Evolutionary conservation across 1,284 basidiomycete genomes (phyloP), one percentile per base, ranked within the genome.

Genomic region (Phellopilus nigrolimitatus): DNA sequence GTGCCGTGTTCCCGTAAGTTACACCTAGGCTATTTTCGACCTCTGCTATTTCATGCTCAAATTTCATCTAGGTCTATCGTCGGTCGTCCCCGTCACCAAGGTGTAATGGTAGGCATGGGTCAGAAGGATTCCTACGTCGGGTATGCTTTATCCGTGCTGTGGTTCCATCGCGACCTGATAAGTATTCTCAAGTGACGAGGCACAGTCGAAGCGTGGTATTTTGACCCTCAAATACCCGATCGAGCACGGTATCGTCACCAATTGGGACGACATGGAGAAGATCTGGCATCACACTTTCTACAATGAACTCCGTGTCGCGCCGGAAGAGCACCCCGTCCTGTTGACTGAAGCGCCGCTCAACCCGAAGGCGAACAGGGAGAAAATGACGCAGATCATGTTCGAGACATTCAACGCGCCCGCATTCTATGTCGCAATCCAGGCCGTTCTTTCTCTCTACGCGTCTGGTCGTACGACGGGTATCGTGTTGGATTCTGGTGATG

Each of bases 381-480:
- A 94, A 80, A 94, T 94, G 91, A 93, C 91, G 57, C 91, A 94
- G 73, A 93, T 94, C 78, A 94, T 95, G 90, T 95, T 95, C 71
- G 91, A 95, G 79, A 95, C 91, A 38, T 95, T 95, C 83, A 95
- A 94, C 72, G 84, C 82, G 4, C 91, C 91, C 53, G 91, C 91
- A 10, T 94, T 95, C 79, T 94, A 94, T 77, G 91, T 95, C 61
- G 81, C 89, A 53, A 94, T 94, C 71, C 92, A 95, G 75, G 91
- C 91, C 68, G 91, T 95, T 52, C 79, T 95, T 34, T 94, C 91
- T 28, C 80, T 95, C 49, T 95, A 94, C 72, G 91, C 92, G 28
- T 95, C 91, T 53, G 92, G 92, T 75, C 88, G 91, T 73, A 83
- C 81, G 34, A 95, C 91, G 45, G 91, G 97, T 33, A 97, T 99